A percentile compares a stretch with the other conserved stretches of the same genome.
Conservation (phyloP, 1,139 yeast species). For the Taphrina confusa region DNA sequence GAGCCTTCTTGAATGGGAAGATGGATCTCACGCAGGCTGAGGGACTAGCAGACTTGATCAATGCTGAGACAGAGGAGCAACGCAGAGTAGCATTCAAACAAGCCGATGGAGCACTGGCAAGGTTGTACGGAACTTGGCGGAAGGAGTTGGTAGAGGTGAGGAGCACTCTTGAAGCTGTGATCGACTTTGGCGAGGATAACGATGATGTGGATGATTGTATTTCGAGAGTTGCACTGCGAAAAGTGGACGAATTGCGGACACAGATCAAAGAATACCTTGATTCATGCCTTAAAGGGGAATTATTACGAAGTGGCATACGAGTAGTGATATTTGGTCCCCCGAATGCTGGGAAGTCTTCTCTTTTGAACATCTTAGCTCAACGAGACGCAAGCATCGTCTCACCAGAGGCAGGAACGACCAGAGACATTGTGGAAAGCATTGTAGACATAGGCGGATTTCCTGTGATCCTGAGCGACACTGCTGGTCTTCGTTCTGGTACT, state of each 20-base stretch:
- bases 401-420: slow-evolving; percentile 88
- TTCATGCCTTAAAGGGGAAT: slow-evolving; percentile 60
- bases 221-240: slow-evolving; percentile 42
- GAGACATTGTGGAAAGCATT: slow-evolving; percentile 82
- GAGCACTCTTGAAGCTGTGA: slow-evolving; percentile 79
- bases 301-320: slow-evolving; percentile 71
- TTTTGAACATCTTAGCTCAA: slow-evolving; percentile 69
- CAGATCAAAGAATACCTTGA: slow-evolving; percentile 54
- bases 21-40: slow-evolving; percentile 79
- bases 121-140: slow-evolving; percentile 67
- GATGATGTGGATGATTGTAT: slow-evolving; percentile 70
- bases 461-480: slow-evolving; percentile 85
- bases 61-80: slow-evolving; percentile 92
- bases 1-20: slow-evolving; percentile 76
- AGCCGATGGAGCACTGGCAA: slow-evolving; percentile 66
- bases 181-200: slow-evolving; percentile 82
- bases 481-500: slow-evolving; percentile 64
- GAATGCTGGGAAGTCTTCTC: slow-evolving; percentile 92
- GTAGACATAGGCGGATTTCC: slow-evolving; percentile 82
- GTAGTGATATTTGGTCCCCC: slow-evolving; percentile 85
- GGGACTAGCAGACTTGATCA: slow-evolving; percentile 83
- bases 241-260: slow-evolving; percentile 50
- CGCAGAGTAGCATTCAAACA: slow-evolving; percentile 72
- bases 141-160: slow-evolving; percentile 61
- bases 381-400: slow-evolving; percentile 91